A percentile compares a stretch with the other conserved stretches of the same genome.
phyloP scores from a whole-genome alignment of 768 basidiomycete species.

The Leccinum fibrillosum region DNA sequence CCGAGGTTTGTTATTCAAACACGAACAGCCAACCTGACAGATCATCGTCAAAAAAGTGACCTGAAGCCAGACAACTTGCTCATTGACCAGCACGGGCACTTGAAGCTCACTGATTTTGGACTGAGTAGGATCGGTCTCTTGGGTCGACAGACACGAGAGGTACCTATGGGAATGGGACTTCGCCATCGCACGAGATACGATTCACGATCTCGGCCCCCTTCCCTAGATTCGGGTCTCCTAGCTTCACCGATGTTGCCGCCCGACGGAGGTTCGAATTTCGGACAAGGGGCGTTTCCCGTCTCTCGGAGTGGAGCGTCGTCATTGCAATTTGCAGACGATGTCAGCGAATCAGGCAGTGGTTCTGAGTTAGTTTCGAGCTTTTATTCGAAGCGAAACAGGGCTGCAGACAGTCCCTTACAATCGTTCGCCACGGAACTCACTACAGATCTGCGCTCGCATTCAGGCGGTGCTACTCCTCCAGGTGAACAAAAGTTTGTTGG shows the following conservation, averaged over 20 bases:
- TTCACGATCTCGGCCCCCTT: constrained; percentile 78
- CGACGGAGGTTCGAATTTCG: constrained; percentile 81
- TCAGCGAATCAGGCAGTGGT: constrained; percentile 79
- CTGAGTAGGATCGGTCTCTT: constrained; percentile 96
- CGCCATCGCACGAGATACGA: constrained; percentile 54
- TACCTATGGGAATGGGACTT: constrained; percentile 39
- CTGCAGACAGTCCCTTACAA: constrained; percentile 73
- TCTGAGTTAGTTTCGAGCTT: constrained; percentile 71
- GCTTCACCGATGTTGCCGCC: constrained; percentile 69
- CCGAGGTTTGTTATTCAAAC: neutral
- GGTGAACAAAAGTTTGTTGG: constrained; percentile 95
- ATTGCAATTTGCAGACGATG: constrained; percentile 74
- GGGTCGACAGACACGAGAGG: constrained; percentile 88
- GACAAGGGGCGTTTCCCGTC: constrained; percentile 57
- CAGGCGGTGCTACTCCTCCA: constrained; percentile 59
- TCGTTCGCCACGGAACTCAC: constrained; percentile 86
- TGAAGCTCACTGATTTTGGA: constrained; percentile 98
- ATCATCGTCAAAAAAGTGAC: constrained; percentile 55
- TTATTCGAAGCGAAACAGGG: constrained; percentile 49
- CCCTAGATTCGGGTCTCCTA: constrained; percentile 75
- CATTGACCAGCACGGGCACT: constrained; percentile 93
- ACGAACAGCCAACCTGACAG: neutral
- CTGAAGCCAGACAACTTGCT: constrained; percentile 97
- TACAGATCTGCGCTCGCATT: constrained; percentile 76
- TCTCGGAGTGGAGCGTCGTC: constrained; percentile 62